Evolutionary conservation across 2,329 filamentous ascomycete genomes (phyloP).

Genomic region (Sclerotinia subarctica): DNA sequence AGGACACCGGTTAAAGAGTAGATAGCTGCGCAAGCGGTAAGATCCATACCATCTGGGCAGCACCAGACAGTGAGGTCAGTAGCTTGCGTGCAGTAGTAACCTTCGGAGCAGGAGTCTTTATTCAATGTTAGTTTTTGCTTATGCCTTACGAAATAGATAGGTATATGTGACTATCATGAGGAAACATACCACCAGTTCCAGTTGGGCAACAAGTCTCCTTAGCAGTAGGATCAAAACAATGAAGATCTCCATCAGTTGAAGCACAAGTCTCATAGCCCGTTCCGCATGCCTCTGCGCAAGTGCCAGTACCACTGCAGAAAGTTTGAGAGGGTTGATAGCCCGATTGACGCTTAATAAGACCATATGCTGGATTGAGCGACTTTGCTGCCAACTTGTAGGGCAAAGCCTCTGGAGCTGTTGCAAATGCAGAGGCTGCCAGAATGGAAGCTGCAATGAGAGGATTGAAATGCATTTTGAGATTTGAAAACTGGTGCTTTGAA

Average conservation of each 20-base stretch:
- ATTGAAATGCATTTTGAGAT: conserved; percentile 12
- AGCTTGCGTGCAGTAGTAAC: conserved; percentile 61
- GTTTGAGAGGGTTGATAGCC: conserved; percentile 19
- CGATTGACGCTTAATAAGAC: conserved; percentile 16
- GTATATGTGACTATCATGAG: background rate
- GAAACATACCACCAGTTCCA: conserved; percentile 18
- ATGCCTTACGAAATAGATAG: background rate
- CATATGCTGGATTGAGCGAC: conserved; percentile 4
- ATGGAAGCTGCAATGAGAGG: background rate
- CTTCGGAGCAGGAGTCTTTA: conserved; percentile 22
- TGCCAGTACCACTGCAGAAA: conserved; percentile 14
- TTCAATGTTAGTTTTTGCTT: background rate
- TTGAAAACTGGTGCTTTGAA: background rate
- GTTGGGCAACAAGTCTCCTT: conserved; percentile 16
- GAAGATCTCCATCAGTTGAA: conserved; percentile 5
- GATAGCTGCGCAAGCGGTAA: conserved; percentile 52
- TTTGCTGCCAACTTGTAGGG: conserved; percentile 18
- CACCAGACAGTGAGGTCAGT: conserved; percentile 52
- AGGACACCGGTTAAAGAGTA: conserved; percentile 50
- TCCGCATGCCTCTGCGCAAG: conserved; percentile 19
- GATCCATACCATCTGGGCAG: conserved; percentile 52
- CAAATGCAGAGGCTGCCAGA: background rate
- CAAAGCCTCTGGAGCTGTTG: background rate
- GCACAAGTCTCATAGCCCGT: conserved; percentile 18
- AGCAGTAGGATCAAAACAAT: conserved; percentile 16